These are phyloP conservation scores for Fomitopsis schrenkii DNA, from an alignment of 1,284 basidiomycete genomes.

Conservation along the genomic window DNA sequence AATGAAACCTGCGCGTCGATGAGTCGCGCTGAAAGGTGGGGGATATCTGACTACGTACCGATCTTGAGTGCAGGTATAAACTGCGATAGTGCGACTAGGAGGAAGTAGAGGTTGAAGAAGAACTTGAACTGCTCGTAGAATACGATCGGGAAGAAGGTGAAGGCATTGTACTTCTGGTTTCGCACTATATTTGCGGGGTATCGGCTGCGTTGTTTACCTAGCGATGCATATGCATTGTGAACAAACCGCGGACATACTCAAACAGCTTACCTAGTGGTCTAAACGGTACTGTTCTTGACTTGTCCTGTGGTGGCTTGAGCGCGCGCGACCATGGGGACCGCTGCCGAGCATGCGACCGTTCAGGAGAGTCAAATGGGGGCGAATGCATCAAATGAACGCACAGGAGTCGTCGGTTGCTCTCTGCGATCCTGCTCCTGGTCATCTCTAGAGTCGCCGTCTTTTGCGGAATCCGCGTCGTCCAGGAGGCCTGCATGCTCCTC, in stretches of 20 bases:
- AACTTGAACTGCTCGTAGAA: conserved; percentile 99
- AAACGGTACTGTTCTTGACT: conserved; percentile 76
- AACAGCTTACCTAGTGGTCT: conserved; percentile 58
- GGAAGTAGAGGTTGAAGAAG: conserved; percentile 99
- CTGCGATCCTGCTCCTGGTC: conserved; percentile 17
- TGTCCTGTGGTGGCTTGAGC: conserved; percentile 46
- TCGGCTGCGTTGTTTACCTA: conserved; percentile 65
- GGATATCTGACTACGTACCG: conserved; percentile 43
- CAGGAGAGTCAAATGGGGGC: background rate
- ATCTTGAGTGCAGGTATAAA: conserved; percentile 97
- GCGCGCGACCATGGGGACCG: conserved; percentile 28
- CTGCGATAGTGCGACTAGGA: conserved; percentile 94
- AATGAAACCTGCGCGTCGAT: conserved; percentile 71
- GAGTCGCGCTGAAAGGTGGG: background rate
- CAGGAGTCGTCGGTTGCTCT: conserved; percentile 22
- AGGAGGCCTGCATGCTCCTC: conserved; percentile 55
- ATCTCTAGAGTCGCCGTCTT: conserved; percentile 20
- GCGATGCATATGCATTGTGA: background rate
- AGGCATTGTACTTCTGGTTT: conserved; percentile 97
- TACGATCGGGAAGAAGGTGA: conserved; percentile 94
- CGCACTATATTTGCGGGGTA: conserved; percentile 87
- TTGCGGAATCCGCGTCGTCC: conserved; percentile 30
- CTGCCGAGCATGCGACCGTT: conserved; percentile 15
- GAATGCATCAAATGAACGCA: conserved; percentile 9
- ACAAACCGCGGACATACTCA: background rate